These are phyloP conservation scores for Debaryomycetaceae sp. DNA, from an alignment of 1,139 yeast genomes.

Conservation along the genomic window DNA sequence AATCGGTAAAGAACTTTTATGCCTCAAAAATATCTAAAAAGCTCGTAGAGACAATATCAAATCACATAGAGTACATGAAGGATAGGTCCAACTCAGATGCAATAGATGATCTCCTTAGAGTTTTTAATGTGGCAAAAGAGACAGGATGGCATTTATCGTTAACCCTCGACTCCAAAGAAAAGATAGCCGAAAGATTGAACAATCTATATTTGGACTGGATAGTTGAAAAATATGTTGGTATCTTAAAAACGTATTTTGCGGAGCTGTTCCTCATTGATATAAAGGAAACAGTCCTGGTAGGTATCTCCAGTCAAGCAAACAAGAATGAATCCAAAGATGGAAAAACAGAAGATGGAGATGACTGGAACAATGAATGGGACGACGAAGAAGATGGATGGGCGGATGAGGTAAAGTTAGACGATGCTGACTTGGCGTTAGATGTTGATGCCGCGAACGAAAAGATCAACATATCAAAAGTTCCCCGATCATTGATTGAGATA, in stretches of 20 bases:
- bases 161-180: constrained; percentile 14
- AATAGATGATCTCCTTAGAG: constrained; percentile 18
- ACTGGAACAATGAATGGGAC: constrained; percentile 9
- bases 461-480: constrained; percentile 15
- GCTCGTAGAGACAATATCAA: constrained; percentile 28
- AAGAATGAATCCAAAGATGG: constrained; percentile 11
- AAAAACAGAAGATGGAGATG: constrained; percentile 10
- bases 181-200: constrained; percentile 22
- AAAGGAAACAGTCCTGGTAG: constrained; percentile 8
- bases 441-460: constrained; percentile 11
- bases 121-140: constrained; percentile 20
- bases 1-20: constrained; percentile 23
- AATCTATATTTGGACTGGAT: constrained; percentile 30
- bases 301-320: constrained; percentile 5
- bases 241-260: constrained; percentile 13
- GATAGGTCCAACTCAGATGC: constrained; percentile 9
- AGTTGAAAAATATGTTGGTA: constrained; percentile 24
- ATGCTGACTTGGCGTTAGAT: constrained; percentile 9
- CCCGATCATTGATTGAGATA: constrained; percentile 18
- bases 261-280: constrained; percentile 6
- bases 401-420: constrained; percentile 9
- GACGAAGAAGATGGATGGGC: constrained; percentile 9
- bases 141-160: constrained; percentile 31
- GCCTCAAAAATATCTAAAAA: constrained; percentile 29
- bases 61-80: constrained; percentile 25